Evolutionary conservation across 306 rosid species (phyloP).

Genomic region (Prunus mume): DNA sequence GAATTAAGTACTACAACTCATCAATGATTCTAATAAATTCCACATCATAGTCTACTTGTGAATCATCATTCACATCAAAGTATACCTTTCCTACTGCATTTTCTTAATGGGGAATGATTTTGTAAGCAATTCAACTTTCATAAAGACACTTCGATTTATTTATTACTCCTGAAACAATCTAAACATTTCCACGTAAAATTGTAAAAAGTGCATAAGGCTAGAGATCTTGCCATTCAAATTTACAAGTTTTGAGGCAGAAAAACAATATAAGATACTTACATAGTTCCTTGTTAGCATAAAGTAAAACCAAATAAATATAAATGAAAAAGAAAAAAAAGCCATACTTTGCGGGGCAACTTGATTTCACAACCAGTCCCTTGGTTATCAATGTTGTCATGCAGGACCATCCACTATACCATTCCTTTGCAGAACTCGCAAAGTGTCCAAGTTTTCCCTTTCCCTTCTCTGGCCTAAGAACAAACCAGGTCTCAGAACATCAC

Average conservation of each 20-base stretch:
- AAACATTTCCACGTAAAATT: neutral
- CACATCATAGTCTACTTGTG: neutral
- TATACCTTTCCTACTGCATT: neutral
- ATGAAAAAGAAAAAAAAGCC: constrained; percentile 17
- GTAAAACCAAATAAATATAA: neutral
- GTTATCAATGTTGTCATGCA: constrained; percentile 79
- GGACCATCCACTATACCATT: constrained; percentile 95
- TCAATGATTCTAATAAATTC: neutral
- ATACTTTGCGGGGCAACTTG: constrained; percentile 93
- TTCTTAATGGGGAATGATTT: neutral
- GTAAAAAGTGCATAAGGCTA: neutral
- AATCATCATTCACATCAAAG: constrained; percentile 6
- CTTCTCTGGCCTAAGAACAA: constrained; percentile 67
- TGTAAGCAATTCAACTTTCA: neutral
- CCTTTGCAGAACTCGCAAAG: constrained; percentile 63
- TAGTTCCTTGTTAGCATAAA: neutral
- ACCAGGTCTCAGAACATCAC: constrained; percentile 17
- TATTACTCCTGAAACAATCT: neutral
- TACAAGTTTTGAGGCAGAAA: neutral
- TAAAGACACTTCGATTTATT: neutral
- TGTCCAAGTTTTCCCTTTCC: constrained; percentile 75
- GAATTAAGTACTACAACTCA: neutral
- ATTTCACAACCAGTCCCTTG: constrained; percentile 78
- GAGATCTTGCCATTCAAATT: neutral
- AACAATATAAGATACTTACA: neutral